Evolutionary conservation across 805 yeast species (phyloP).

Genomic region (Wickerhamiella sergipiensis): DNA sequence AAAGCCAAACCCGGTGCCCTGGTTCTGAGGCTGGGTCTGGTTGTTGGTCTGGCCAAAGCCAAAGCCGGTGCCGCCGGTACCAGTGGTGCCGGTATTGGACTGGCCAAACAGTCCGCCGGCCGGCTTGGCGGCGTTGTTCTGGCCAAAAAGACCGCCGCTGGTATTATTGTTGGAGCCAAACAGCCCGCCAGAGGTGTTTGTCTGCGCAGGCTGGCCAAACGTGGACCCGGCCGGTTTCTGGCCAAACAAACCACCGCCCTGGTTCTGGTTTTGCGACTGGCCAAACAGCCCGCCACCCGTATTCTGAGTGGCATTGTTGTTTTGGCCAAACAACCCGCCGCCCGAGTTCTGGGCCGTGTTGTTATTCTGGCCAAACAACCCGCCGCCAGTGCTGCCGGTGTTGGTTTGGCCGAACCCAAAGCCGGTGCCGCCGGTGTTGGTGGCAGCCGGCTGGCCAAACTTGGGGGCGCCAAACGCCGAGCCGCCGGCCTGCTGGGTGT

Average conservation of each 20-base stretch:
- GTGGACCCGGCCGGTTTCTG: conserved; percentile 1
- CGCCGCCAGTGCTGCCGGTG: conserved; percentile 7
- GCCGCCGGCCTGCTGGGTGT: conserved; percentile 5
- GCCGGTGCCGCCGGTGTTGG: conserved; percentile 4
- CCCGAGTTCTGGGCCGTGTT: conserved; percentile 2
- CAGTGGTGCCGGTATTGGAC: conserved; percentile 1
- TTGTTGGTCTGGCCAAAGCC: conserved; percentile 4
- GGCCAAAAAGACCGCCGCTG: conserved; percentile 2
- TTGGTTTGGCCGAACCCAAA: conserved; percentile 6
- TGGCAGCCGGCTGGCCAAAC: conserved; percentile 4
- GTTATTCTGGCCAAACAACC: conserved; percentile 14
- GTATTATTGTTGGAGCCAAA: conserved; percentile 8
- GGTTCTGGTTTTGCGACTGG: conserved; percentile 11
- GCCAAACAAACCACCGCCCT: conserved; percentile 10
- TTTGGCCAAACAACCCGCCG: conserved; percentile 15
- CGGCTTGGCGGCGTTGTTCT: conserved; percentile 1
- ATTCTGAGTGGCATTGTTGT: neutral
- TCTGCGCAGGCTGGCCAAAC: conserved; percentile 4
- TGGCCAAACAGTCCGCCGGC: conserved; percentile 12
- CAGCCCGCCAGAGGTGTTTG: conserved; percentile 7
- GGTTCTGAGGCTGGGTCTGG: neutral
- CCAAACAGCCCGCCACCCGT: conserved; percentile 20
- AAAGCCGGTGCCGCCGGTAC: conserved; percentile 13
- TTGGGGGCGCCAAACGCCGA: conserved; percentile 14
- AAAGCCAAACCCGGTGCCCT: neutral